Conservation (phyloP, 177 flowering plant species). For the Vitis hybrid region DNA sequence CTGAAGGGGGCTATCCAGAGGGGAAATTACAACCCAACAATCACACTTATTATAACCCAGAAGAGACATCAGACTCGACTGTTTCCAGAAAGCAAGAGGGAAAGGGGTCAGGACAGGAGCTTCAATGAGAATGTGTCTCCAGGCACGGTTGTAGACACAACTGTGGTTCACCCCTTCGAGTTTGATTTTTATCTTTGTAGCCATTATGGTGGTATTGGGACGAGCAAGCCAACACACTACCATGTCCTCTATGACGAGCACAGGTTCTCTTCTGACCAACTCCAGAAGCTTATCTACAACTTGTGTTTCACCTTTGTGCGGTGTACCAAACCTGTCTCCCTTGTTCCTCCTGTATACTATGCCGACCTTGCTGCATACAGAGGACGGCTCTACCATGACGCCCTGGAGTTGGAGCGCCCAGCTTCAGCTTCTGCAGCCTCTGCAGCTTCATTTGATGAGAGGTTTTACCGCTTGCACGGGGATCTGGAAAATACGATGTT, state of each 20-base stretch:
- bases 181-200: slow-evolving; percentile 79
- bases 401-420: slow-evolving; percentile 18
- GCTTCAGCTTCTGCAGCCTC: slow-evolving; percentile 26
- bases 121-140: slow-evolving; percentile 57
- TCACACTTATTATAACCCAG: slow-evolving; percentile 70
- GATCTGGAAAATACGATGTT: slow-evolving; percentile 55
- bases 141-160: slow-evolving; percentile 79
- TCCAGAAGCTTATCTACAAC: slow-evolving; percentile 65
- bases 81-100: slow-evolving; percentile 33
- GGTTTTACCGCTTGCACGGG: slow-evolving; percentile 38
- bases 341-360: slow-evolving; percentile 80
- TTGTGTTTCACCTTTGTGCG: slow-evolving; percentile 78
- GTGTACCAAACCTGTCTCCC: slow-evolving; percentile 80
- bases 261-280: slow-evolving; percentile 46
- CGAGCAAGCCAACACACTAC: slow-evolving; percentile 88
- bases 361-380: slow-evolving; percentile 82
- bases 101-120: slow-evolving; percentile 18
- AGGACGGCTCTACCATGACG: slow-evolving; percentile 62
- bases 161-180: slow-evolving; percentile 52
- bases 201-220: slow-evolving; percentile 68
- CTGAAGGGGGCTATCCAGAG: slow-evolving; percentile 33
- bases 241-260: slow-evolving; percentile 70
- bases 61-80: slow-evolving; percentile 77
- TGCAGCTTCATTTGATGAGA: slow-evolving; percentile 8
- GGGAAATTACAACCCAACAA: slow-evolving; percentile 40